Evolutionary conservation across 192 early-diverging fungal species (phyloP), one percentile per base, ranked within the genome.

Genomic region (Neocallimastix lanati): DNA sequence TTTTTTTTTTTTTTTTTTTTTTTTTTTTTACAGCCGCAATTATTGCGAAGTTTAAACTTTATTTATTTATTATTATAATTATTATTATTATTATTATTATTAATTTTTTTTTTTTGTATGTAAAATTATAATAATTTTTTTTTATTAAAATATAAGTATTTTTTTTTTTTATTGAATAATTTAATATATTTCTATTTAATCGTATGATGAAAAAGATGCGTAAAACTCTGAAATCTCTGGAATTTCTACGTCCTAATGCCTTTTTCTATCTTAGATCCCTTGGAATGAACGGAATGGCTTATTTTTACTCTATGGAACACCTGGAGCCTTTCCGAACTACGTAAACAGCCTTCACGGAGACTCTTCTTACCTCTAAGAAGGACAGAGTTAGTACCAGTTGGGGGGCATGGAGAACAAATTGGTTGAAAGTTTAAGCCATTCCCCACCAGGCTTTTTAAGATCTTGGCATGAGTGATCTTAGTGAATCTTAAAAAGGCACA

Each of bases 221-320:
- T 67, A 67, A n/a, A 67, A 67, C 50, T 67, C 50, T 67, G 50
- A 67, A 67, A 67, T 21, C 50, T 67, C 50, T 67, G 50, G 50
- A 67, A 67, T 25, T 67, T 67, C 98, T 93, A 85, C 96, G 94
- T 93, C 98, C 98, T 96, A 97, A 96, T 86, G 97, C 98, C 76
- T 90, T 87, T n/a, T 89, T 99, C 97, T 87, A 97, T 97, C 94
- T 99, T 99, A 91, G 97, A 93, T 82, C 98, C 98, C 94, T 98
- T 98, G 89, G 94, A 95, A 84, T 93, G 91, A 85, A 98, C 93
- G 87, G 94, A n/a, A 97, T 82, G 98, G 98, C 87, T 79, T 89
- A 29, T 78, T 67, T 11, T 67, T 25, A 67, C 50, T 67, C 50
- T 67, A n/a, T 85, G 93, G 92, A 78, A 87, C 88, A 84, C 93